Conservation (phyloP, 2,329 filamentous ascomycete genomes). For the Colletotrichum sp. region DNA sequence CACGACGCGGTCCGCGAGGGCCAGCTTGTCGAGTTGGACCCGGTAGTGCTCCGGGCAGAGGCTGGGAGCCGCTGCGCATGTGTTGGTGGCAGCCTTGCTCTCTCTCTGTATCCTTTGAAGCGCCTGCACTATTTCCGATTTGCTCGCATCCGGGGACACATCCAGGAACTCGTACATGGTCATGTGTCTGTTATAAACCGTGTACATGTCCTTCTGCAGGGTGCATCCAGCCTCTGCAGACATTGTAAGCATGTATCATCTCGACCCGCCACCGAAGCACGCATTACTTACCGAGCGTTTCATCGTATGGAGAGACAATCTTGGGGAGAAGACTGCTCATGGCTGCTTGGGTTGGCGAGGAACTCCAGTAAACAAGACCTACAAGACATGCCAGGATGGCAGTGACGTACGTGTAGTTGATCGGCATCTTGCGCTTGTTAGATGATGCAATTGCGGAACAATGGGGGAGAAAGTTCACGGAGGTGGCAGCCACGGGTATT, state of each 20-base stretch:
- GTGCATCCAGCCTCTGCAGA: fast-evolving
- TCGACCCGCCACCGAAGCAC: fast-evolving
- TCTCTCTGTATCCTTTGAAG: background rate
- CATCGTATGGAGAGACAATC: background rate
- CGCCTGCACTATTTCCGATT: background rate
- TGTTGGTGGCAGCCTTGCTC: background rate
- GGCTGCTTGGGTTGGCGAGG: background rate
- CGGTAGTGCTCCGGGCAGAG: background rate
- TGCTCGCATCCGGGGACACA: background rate
- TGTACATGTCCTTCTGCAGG: background rate
- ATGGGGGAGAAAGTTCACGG: background rate
- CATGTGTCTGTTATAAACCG: background rate
- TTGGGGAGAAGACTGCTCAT: background rate
- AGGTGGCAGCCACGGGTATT: background rate
- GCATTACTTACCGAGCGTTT: background rate
- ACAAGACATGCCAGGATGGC: background rate
- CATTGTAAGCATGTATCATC: background rate
- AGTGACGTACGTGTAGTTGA: background rate
- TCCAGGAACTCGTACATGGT: background rate
- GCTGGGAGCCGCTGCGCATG: background rate
- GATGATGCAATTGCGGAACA: background rate
- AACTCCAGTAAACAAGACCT: background rate
- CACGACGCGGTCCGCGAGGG: background rate
- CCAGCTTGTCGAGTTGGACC: background rate
- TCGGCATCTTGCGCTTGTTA: background rate